Base-by-base conservation (phyloP, 1,284 basidiomycete species). In the Ceratobasidium sp. region DNA sequence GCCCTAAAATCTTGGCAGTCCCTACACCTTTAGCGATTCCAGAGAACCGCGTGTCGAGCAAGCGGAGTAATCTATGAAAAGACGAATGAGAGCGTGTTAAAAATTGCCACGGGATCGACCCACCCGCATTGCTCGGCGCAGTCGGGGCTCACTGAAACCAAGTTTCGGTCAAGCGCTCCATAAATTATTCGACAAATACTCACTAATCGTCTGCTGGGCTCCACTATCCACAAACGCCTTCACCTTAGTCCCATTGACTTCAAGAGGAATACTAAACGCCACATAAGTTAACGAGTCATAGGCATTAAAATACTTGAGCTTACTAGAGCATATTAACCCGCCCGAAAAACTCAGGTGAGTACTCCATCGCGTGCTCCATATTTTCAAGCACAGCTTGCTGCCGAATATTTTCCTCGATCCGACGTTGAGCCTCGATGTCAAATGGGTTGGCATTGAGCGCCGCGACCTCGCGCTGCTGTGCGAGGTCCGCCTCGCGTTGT, bases 151-250 rank as follows among this genome's bases (percentile, higher is more conserved):
- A 98, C 95, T 96, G 76, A 6, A 57, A 70, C 54, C 47, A 18
- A 49, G 59, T 35, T 66, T 76, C 8, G 52, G 73, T 70, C 59
- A 70, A n/a, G 5, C 46, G 57, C 75, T 55, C 62, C 63, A 46
- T 16, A 54, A 16, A n/a, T 44, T 47, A 21, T 23, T 28, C 21
- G 28, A 57, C 63, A 23, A 55, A 30, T 18, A 84, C 93, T 80
- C 76, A 96, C 95, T 98, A 83, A 98, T 98, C 0, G 97, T 98
- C 71, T 91, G 89, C 78, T 99, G 98, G 2, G 98, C 97, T 30
- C 97, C 97, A 76, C 95, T 97, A 80, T 99, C 97, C 28, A 99
- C 98, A 79, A 99, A 99, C 0, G 98, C 98, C 80, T 96, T 98
- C 44, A 98, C 89, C 0, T 91, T 90, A 67, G 87, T 86, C 0